These are phyloP conservation scores for Jacaranda mimosifolia DNA, from an alignment of 257 asterid species.

Conservation along the genomic window DNA sequence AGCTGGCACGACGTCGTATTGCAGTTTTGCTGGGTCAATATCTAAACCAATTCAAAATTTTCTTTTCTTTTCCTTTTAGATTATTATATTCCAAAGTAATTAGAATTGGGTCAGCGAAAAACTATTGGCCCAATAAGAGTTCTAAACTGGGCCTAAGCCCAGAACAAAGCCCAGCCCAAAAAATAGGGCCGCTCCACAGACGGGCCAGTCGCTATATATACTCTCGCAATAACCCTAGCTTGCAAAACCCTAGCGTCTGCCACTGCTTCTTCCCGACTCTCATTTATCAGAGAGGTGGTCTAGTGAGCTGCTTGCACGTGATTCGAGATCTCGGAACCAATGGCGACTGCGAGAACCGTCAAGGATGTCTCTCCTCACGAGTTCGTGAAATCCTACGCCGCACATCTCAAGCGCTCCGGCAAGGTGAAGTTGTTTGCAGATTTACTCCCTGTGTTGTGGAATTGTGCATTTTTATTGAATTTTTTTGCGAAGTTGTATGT, in stretches of 20 bases:
- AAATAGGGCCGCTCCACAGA: neutral
- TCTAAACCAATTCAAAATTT: neutral
- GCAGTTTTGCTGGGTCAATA: conserved; percentile 6
- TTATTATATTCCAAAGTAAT: neutral
- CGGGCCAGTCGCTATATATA: conserved; percentile 12
- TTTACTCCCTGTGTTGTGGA: neutral
- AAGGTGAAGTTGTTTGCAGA: conserved; percentile 56
- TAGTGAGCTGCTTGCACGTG: conserved; percentile 36
- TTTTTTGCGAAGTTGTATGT: neutral
- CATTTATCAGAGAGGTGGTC: conserved; percentile 27
- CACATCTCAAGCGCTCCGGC: conserved; percentile 96
- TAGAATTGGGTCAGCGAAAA: neutral
- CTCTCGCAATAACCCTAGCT: neutral
- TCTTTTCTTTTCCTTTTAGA: neutral
- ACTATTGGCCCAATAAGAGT: conserved; percentile 4
- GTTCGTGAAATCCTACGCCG: conserved; percentile 81
- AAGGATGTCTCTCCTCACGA: conserved; percentile 93
- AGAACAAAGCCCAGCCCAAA: neutral
- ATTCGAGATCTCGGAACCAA: conserved; percentile 44
- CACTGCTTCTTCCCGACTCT: conserved; percentile 18
- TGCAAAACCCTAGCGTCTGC: conserved; percentile 45
- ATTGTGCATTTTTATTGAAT: neutral
- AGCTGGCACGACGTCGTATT: conserved; percentile 39
- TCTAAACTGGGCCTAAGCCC: conserved; percentile 19
- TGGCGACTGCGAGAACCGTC: conserved; percentile 82